Conservation (phyloP, 352 stramenopile species). For the Phytophthora ohioensis region DNA sequence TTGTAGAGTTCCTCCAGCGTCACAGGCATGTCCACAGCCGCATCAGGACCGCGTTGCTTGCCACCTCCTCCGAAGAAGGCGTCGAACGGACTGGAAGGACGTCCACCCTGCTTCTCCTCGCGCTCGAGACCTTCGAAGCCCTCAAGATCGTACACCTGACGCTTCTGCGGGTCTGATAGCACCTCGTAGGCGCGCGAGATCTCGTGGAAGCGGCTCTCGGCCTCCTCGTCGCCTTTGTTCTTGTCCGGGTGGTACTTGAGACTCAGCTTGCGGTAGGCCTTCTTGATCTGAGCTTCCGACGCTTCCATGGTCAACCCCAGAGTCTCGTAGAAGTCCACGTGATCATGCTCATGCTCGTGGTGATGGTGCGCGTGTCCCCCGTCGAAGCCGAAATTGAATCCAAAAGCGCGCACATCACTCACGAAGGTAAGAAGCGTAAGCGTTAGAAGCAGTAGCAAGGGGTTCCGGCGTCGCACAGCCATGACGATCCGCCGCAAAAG, state of each 20-base stretch:
- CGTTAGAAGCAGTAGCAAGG: slow-evolving; percentile 39
- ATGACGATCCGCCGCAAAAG: slow-evolving; percentile 25
- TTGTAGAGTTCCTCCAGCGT: slow-evolving; percentile 91
- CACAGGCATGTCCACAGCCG: slow-evolving; percentile 76
- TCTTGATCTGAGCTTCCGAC: slow-evolving; percentile 93
- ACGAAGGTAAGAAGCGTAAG: slow-evolving; percentile 44
- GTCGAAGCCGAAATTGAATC: slow-evolving; percentile 63
- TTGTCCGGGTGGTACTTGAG: slow-evolving; percentile 97
- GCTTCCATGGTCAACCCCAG: slow-evolving; percentile 86
- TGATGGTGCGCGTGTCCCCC: slow-evolving; percentile 56
- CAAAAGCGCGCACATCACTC: slow-evolving; percentile 47
- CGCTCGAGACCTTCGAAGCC: slow-evolving; percentile 89
- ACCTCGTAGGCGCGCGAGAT: slow-evolving; percentile 93
- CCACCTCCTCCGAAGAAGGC: slow-evolving; percentile 82
- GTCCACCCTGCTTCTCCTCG: slow-evolving; percentile 63
- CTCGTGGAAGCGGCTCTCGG: slow-evolving; percentile 90
- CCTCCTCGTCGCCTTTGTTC: slow-evolving; percentile 82
- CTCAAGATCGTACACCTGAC: slow-evolving; percentile 94
- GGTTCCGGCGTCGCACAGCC: slow-evolving; percentile 34
- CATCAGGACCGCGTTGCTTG: slow-evolving; percentile 79
- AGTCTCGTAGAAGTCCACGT: slow-evolving; percentile 84
- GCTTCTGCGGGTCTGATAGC: slow-evolving; percentile 90
- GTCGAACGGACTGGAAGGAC: slow-evolving; percentile 74
- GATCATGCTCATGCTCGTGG: slow-evolving; percentile 57
- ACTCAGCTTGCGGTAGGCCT: slow-evolving; percentile 95